Evolutionary conservation across 805 yeast species (phyloP).

Genomic region (Candida stauntonica): DNA sequence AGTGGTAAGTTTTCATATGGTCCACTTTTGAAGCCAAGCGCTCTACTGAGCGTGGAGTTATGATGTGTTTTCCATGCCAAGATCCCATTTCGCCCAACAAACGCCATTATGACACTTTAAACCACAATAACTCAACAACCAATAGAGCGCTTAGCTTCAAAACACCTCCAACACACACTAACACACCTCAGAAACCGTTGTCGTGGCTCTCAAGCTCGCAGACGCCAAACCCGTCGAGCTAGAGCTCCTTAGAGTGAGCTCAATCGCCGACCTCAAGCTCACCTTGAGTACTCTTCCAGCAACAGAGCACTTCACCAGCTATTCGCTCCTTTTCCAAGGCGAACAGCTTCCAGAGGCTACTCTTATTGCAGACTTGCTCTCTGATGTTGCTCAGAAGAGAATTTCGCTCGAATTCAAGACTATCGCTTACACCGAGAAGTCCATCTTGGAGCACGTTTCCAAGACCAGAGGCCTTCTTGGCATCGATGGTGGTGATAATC

Average conservation of each 20-base stretch:
- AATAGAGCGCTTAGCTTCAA: background rate
- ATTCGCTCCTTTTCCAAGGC: conserved; percentile 38
- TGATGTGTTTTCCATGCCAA: too few relatives aligned
- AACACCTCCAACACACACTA: background rate
- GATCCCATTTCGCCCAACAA: too few relatives aligned
- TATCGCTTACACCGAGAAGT: conserved; percentile 55
- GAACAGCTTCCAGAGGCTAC: conserved; percentile 29
- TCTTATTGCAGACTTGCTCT: conserved; percentile 27
- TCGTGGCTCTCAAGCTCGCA: conserved; percentile 10
- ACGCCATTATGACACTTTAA: too few relatives aligned
- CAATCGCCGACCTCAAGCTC: conserved; percentile 53
- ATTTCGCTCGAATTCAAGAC: conserved; percentile 45
- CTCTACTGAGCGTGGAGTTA: too few relatives aligned
- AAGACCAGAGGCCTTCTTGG: conserved; percentile 60
- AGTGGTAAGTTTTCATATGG: too few relatives aligned
- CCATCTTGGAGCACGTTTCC: conserved; percentile 57
- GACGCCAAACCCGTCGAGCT: conserved; percentile 18
- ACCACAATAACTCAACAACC: background rate
- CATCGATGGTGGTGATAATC: conserved; percentile 40
- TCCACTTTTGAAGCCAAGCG: too few relatives aligned
- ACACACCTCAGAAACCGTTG: conserved; percentile 7
- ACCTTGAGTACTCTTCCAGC: conserved; percentile 53
- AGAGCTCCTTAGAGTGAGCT: conserved; percentile 33
- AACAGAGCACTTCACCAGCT: conserved; percentile 59
- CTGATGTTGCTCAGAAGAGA: conserved; percentile 22